A percentile compares a stretch with the other conserved stretches of the same genome.
These are phyloP conservation scores for Pugionium cornutum DNA, from an alignment of 345 rosid genomes.

Conservation along the genomic window DNA sequence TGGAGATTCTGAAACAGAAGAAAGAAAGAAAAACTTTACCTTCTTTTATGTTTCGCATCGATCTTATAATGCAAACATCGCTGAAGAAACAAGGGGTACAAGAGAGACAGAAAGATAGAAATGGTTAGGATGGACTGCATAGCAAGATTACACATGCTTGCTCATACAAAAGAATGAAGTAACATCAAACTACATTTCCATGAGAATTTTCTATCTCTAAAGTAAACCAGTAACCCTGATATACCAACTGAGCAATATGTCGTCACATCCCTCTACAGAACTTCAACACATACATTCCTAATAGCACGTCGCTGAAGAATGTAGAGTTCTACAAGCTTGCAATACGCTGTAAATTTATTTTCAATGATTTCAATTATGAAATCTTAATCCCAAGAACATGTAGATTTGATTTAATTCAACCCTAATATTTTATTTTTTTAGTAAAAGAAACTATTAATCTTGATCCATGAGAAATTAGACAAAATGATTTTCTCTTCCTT, in stretches of 20 bases:
- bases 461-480: too few species aligned
- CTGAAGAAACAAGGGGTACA: conserved; percentile 84
- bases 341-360: too few species aligned
- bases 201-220: conserved; percentile 7
- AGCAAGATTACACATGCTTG: conserved; percentile 12
- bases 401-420: too few species aligned
- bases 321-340: conserved; percentile 98
- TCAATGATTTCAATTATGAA: too few species aligned
- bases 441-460: too few species aligned
- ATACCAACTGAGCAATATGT: not conserved
- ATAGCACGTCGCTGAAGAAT: conserved; percentile 84
- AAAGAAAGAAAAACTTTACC: conserved; percentile 43
- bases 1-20: not conserved
- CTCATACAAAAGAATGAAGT: conserved; percentile 6
- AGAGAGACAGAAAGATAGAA: not conserved
- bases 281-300: conserved; percentile 54
- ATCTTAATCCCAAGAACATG: too few species aligned
- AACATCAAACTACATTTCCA: not conserved
- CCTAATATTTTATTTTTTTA: too few species aligned
- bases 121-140: conserved; percentile 13
- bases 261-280: not conserved
- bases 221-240: conserved; percentile 6
- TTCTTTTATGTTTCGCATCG: conserved; percentile 73
- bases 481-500: too few species aligned
- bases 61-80: conserved; percentile 86